phyloP scores from a whole-genome alignment of 768 basidiomycete species.

The Coprinopsis sp. region DNA sequence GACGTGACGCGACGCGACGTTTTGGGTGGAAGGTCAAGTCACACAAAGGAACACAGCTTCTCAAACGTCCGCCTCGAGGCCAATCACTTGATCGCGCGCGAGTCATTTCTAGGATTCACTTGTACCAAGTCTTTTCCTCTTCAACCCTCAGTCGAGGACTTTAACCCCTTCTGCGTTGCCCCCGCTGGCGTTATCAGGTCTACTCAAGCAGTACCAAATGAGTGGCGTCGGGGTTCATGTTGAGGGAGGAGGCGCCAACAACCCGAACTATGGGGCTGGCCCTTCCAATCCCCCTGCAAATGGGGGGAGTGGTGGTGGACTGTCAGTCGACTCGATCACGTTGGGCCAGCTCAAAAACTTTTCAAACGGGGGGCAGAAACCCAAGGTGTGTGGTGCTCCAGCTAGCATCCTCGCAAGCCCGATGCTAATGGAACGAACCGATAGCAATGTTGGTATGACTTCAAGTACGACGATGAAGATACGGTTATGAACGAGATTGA shows the following conservation, averaged over 20 bases:
- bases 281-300: conserved; percentile 15
- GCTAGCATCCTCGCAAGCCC: background rate
- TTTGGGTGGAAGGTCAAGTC: too few relatives aligned
- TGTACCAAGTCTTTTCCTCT: too few relatives aligned
- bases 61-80: too few relatives aligned
- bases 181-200: background rate
- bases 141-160: too few relatives aligned
- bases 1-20: too few relatives aligned
- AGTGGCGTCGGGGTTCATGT: conserved; percentile 3
- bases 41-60: too few relatives aligned
- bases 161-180: too few relatives aligned
- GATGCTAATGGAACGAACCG: background rate
- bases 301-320: too few relatives aligned
- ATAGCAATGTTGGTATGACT: conserved; percentile 87
- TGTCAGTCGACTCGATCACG: conserved; percentile 66
- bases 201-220: conserved; percentile 3
- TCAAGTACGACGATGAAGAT: conserved; percentile 94
- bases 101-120: too few relatives aligned
- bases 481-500: conserved; percentile 94
- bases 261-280: conserved; percentile 8
- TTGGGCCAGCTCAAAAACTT: conserved; percentile 77
- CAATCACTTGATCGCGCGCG: too few relatives aligned
- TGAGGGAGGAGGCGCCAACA: background rate
- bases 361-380: conserved; percentile 65
- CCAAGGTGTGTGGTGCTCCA: conserved; percentile 49